phyloP scores from a whole-genome alignment of 495 filamentous ascomycete genomes.

The Podospora comata region DNA sequence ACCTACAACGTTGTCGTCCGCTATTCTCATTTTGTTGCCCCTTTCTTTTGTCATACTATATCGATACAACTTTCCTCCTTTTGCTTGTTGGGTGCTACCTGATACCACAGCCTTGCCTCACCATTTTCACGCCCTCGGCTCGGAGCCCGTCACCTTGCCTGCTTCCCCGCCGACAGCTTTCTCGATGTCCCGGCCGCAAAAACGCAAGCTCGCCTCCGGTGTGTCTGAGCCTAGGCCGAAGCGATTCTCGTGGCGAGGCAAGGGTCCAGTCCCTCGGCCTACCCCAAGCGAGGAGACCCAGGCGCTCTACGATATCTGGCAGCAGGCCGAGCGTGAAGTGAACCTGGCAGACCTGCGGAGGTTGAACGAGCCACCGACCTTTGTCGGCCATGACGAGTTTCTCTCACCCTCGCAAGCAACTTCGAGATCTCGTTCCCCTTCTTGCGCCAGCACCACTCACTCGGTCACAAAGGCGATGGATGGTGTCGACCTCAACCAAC shows the following conservation, averaged over 20 bases:
- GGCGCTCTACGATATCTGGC: conserved; percentile 35
- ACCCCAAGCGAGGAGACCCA: conserved; percentile 34
- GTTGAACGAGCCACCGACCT: background rate
- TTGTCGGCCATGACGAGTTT: conserved; percentile 6
- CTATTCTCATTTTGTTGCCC: background rate
- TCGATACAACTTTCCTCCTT: background rate
- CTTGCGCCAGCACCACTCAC: conserved; percentile 18
- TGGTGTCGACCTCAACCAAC: conserved; percentile 11
- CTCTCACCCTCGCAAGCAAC: conserved; percentile 15
- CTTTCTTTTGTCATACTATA: background rate
- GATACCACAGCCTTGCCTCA: background rate
- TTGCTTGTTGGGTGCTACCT: background rate
- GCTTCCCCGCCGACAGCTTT: background rate
- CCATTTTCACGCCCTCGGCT: background rate
- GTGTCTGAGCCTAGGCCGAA: background rate
- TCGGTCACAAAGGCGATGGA: conserved; percentile 16
- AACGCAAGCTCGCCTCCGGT: background rate
- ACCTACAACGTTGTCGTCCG: background rate
- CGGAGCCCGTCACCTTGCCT: background rate
- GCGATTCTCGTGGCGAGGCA: background rate
- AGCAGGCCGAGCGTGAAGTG: conserved; percentile 14
- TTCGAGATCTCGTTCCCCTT: conserved; percentile 20
- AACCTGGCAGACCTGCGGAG: background rate
- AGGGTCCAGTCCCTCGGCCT: background rate
- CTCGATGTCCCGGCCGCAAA: conserved; percentile 2